A percentile compares a stretch with the other conserved stretches of the same genome.
These are phyloP conservation scores for Tetracladium setigerum DNA, from an alignment of 495 filamentous ascomycete genomes.

Conservation along the genomic window DNA sequence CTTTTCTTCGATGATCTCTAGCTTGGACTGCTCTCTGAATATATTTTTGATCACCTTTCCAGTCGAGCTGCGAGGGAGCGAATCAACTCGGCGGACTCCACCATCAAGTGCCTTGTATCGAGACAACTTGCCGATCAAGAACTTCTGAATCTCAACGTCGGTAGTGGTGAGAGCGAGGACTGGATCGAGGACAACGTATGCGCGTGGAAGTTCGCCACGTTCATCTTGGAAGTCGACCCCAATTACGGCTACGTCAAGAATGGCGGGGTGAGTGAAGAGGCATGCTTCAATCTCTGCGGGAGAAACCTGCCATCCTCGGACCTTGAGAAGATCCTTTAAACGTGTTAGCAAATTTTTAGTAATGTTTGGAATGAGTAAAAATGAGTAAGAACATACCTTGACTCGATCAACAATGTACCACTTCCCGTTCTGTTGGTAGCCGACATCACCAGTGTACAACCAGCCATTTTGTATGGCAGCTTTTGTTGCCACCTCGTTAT, in stretches of 20 bases:
- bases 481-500: slow-evolving; percentile 58
- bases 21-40: slow-evolving; percentile 50
- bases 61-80: slow-evolving; percentile 56
- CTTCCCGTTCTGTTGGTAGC: slow-evolving; percentile 69
- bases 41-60: slow-evolving; percentile 67
- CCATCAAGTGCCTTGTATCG: slow-evolving; percentile 56
- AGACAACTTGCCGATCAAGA: slow-evolving; percentile 45
- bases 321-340: slow-evolving; percentile 75
- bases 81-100: slow-evolving; percentile 54
- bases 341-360: no score
- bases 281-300: slow-evolving; percentile 80
- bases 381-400: slow-evolving; percentile 50
- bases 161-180: slow-evolving; percentile 44
- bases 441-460: slow-evolving; percentile 92
- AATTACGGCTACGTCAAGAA: slow-evolving; percentile 72
- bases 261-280: slow-evolving; percentile 58
- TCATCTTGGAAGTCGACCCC: slow-evolving; percentile 55
- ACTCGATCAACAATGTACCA: slow-evolving; percentile 73
- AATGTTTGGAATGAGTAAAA: no score
- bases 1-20: slow-evolving; percentile 31
- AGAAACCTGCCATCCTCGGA: slow-evolving; percentile 80
- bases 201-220: slow-evolving; percentile 57
- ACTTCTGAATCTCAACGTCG: slow-evolving; percentile 26
- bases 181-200: slow-evolving; percentile 48
- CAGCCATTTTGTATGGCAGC: slow-evolving; percentile 71